Evolutionary conservation across 768 basidiomycete genomes (phyloP).

Genomic region (Boletus sp.): DNA sequence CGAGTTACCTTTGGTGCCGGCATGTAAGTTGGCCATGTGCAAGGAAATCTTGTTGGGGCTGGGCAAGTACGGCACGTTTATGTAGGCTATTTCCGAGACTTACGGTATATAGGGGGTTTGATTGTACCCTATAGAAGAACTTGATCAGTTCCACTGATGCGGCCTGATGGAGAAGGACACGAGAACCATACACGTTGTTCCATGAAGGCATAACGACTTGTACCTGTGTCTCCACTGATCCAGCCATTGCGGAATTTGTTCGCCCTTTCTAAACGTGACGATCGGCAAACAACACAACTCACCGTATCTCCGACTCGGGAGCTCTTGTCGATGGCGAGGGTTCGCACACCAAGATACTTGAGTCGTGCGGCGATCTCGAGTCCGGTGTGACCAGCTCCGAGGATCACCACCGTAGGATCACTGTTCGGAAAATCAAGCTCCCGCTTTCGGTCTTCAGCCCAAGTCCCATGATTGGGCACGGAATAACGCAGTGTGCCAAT

Average conservation of each 20-base stretch:
- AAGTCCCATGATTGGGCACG: conserved; percentile 42
- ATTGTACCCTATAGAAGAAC: conserved; percentile 37
- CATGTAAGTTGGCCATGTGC: conserved; percentile 47
- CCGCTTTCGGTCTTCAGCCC: conserved; percentile 42
- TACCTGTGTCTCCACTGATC: conserved; percentile 38
- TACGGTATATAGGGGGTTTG: conserved; percentile 51
- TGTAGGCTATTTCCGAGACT: conserved; percentile 15
- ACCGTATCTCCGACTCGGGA: conserved; percentile 43
- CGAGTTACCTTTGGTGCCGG: conserved; percentile 44
- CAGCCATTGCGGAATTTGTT: not conserved
- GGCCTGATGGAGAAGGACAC: not conserved
- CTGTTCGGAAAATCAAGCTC: conserved; percentile 43
- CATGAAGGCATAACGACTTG: conserved; percentile 44
- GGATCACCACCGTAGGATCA: conserved; percentile 52
- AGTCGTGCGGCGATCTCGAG: conserved; percentile 57
- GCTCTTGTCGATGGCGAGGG: conserved; percentile 52
- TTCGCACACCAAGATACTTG: conserved; percentile 48
- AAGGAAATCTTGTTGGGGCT: conserved; percentile 41
- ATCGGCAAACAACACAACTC: not conserved
- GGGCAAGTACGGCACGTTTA: not conserved
- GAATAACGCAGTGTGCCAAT: not conserved
- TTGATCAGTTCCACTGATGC: not conserved
- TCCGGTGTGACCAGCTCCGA: conserved; percentile 62
- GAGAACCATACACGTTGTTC: conserved; percentile 39
- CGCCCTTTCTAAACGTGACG: not conserved